These are phyloP conservation scores for Phanerochaete carnosa DNA, from an alignment of 768 basidiomycete genomes.

Conservation along the genomic window DNA sequence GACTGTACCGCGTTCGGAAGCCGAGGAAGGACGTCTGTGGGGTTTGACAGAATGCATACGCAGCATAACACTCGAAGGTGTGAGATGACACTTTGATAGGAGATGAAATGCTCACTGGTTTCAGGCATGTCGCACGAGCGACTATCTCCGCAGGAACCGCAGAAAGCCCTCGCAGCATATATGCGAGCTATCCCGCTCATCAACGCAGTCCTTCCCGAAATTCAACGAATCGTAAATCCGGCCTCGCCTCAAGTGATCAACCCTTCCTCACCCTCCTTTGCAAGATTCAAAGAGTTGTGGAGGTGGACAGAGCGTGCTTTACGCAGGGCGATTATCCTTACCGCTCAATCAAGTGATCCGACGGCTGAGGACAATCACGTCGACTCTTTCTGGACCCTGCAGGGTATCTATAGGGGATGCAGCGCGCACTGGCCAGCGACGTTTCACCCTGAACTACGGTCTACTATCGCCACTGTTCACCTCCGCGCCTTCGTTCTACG, in stretches of 20 bases:
- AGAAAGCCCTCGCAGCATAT: constrained; percentile 57
- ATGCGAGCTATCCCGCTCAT: constrained; percentile 53
- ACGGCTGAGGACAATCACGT: constrained; percentile 15
- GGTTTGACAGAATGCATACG: constrained; percentile 70
- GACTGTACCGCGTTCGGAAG: constrained; percentile 32
- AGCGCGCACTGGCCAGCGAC: constrained; percentile 72
- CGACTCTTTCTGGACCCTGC: constrained; percentile 54
- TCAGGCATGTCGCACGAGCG: constrained; percentile 78
- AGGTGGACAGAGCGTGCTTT: constrained; percentile 80
- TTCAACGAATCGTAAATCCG: constrained; percentile 26
- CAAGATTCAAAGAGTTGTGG: constrained; percentile 77
- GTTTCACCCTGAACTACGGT: constrained; percentile 77
- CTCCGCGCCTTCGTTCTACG: constrained; percentile 67
- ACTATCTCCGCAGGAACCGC: constrained; percentile 44
- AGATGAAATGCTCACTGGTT: constrained; percentile 1
- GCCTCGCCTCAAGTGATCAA: constrained; percentile 36
- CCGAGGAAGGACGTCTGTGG: constrained; percentile 66
- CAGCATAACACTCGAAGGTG: constrained; percentile 77
- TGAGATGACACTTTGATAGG: constrained; percentile 14
- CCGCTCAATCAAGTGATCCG: constrained; percentile 40
- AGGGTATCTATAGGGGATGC: constrained; percentile 57
- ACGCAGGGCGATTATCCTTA: constrained; percentile 74
- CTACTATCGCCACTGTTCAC: constrained; percentile 65
- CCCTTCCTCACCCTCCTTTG: constrained; percentile 45
- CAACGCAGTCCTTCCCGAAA: constrained; percentile 42